Base-by-base conservation (phyloP, 2,329 filamentous ascomycete genomes). In the Neofusicoccum sp. region DNA sequence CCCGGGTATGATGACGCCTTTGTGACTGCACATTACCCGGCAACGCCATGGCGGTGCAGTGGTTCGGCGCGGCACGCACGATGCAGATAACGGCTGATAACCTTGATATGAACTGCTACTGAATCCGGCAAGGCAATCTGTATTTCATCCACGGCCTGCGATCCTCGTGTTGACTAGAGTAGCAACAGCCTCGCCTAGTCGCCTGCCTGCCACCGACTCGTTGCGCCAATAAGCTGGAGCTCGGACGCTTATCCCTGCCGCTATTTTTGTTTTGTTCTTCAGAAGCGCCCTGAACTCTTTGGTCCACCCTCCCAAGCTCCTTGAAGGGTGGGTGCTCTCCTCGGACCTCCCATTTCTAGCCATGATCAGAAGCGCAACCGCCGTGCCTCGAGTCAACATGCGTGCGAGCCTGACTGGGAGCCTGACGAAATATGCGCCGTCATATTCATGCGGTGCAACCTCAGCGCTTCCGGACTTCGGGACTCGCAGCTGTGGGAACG, bases 1-100 rank as follows among this genome's bases (percentile, higher is more conserved):
- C 54, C 41, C 54, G 54, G 39, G 14, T 45, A n/a, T 58, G 54
- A 58, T 45, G 54, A 45, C 39, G 54, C 54, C 54, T 11, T 58
- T 58, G 54, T n/a, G n/a, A n/a, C n/a, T n/a, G n/a, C n/a, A 58
- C 41, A 58, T 58, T 58, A 58, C 54, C 54, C 54, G 54, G 29
- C 54, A 58, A 58, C 41, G n/a, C 14, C 39, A 28, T 44, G 31
- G 16, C n/a, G 14, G 36, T 31, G 54, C 54, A 14, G 28, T 41
- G 39, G 37, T 45, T 45, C 54, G 39, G 54, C 41, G 28, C 54
- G 54, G 54, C 29, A 58, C 54, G 39, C 54, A 28, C 39, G 54
- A 56, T 8, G 37, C 37, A 16, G 54, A 58, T 58, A 58, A 58
- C 54, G 54, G 54, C 54, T 12, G 54, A 58, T 58, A 58, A 45